Evolutionary conservation across 2,329 filamentous ascomycete genomes (phyloP).

Genomic region (Dothistroma pini): DNA sequence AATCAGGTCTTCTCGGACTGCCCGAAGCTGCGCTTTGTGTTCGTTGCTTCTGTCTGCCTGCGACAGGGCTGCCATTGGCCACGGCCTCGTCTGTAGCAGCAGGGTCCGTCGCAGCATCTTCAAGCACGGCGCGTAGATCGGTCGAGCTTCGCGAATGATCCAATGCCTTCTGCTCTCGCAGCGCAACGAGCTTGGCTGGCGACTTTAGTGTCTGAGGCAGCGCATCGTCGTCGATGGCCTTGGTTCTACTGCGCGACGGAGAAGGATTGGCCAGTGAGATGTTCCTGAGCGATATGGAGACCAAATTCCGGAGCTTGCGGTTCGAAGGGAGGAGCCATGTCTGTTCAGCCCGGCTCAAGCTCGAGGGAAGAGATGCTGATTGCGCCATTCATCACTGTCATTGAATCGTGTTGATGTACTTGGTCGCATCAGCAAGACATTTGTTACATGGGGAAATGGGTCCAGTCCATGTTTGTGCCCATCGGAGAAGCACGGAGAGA

Average conservation of each 20-base stretch:
- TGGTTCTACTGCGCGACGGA: constrained; percentile 44
- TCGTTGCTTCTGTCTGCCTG: constrained; percentile 22
- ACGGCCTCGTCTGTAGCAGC: not conserved
- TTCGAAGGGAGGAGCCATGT: constrained; percentile 64
- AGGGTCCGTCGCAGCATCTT: constrained; percentile 20
- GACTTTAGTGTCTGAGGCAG: constrained; percentile 64
- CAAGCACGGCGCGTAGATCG: constrained; percentile 44
- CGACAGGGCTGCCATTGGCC: constrained; percentile 16
- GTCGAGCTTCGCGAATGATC: constrained; percentile 59
- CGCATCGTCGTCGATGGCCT: constrained; percentile 73
- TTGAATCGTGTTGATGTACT: not conserved
- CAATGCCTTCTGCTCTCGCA: constrained; percentile 47
- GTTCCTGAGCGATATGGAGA: constrained; percentile 83
- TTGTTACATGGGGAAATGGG: not conserved
- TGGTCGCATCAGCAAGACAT: not conserved
- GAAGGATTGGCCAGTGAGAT: constrained; percentile 62
- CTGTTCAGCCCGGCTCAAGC: constrained; percentile 39
- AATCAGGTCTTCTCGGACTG: constrained; percentile 34
- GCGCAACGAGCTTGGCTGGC: constrained; percentile 61
- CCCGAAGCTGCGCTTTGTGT: constrained; percentile 15
- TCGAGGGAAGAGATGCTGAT: constrained; percentile 18
- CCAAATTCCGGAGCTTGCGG: constrained; percentile 81
- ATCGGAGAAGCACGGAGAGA: not conserved
- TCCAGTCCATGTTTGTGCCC: no score
- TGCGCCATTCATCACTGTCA: constrained; percentile 25